These are phyloP conservation scores for Hypoxylon sp. DNA, from an alignment of 2,329 filamentous ascomycete species.

Conservation along the genomic window DNA sequence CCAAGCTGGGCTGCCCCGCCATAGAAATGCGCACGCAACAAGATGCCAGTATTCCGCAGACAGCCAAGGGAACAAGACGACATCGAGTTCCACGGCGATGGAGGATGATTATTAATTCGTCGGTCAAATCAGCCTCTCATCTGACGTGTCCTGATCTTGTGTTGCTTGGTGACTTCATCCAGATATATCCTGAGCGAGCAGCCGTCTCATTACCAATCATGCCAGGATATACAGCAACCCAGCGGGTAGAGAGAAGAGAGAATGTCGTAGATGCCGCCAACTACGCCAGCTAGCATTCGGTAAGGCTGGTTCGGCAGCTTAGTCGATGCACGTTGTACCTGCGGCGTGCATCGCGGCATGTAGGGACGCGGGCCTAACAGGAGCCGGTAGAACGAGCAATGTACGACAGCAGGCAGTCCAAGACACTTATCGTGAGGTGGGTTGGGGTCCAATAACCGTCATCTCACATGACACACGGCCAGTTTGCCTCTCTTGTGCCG, in stretches of 20 bases:
- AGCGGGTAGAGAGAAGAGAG: neutral
- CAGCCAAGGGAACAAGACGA: too few species aligned
- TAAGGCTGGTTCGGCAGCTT: neutral
- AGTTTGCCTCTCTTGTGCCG: slow-evolving; percentile 9
- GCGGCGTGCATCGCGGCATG: neutral
- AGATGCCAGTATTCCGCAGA: too few species aligned
- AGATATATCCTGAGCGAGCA: neutral
- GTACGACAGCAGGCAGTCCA: neutral
- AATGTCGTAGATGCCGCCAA: neutral
- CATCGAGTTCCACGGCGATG: too few species aligned
- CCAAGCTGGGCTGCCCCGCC: too few species aligned
- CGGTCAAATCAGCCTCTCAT: neutral
- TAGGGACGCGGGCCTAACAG: neutral
- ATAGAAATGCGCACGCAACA: too few species aligned
- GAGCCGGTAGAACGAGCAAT: neutral
- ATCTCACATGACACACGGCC: slow-evolving; percentile 9
- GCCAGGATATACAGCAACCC: neutral
- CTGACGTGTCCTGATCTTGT: neutral
- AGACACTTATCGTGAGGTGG: neutral
- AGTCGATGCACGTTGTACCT: neutral
- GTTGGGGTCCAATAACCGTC: neutral
- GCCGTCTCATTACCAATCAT: neutral
- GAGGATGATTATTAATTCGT: neutral
- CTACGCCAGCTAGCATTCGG: neutral
- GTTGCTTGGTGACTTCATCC: neutral